These are phyloP conservation scores for Rubia yunnanensis DNA, from an alignment of 257 asterid species.

Conservation along the genomic window DNA sequence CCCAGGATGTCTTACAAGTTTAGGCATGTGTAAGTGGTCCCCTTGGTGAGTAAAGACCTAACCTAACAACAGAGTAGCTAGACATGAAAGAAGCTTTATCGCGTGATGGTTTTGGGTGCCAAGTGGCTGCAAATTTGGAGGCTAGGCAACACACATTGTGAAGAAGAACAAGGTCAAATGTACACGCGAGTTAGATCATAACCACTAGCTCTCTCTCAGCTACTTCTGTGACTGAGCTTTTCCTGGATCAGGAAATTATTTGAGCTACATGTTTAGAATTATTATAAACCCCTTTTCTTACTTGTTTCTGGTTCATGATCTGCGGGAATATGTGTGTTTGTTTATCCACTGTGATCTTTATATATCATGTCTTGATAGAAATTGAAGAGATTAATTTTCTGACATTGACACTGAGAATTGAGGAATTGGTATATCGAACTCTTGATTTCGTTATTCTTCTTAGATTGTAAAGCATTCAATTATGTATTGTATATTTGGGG, in stretches of 20 bases:
- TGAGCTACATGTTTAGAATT: background rate
- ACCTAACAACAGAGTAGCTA: background rate
- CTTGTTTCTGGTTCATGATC: background rate
- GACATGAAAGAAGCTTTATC: background rate
- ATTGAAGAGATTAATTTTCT: background rate
- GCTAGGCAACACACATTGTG: background rate
- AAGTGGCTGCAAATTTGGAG: background rate
- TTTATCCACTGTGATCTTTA: background rate
- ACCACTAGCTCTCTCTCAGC: background rate
- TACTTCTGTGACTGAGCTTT: background rate
- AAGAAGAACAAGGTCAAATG: background rate
- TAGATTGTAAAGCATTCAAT: background rate
- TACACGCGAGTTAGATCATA: background rate
- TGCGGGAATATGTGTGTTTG: too few species aligned
- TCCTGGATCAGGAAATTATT: background rate
- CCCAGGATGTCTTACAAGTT: conserved; percentile 19
- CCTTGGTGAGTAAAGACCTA: background rate
- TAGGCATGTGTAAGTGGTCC: conserved; percentile 3
- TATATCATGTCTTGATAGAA: background rate
- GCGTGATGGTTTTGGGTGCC: background rate
- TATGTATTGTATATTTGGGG: background rate
- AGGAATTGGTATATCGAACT: background rate
- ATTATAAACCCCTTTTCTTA: background rate
- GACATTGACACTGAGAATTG: background rate
- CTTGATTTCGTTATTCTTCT: background rate